Evolutionary conservation across 768 basidiomycete genomes (phyloP).

Genomic region (Serendipita sp.): DNA sequence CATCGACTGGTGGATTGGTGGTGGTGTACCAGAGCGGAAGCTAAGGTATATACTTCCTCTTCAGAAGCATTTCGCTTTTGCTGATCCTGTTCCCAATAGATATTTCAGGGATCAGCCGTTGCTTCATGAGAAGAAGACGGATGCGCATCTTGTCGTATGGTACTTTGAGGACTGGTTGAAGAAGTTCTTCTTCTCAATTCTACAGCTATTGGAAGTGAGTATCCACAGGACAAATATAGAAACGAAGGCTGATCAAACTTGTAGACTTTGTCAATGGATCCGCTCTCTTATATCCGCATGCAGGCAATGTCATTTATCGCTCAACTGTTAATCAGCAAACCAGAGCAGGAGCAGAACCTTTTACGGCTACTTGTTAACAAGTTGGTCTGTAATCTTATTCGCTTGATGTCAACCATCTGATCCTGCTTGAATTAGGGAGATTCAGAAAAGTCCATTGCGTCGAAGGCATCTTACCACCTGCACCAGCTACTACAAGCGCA

Average conservation of each 20-base stretch:
- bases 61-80: background rate
- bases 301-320: conserved; percentile 67
- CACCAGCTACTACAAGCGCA: conserved; percentile 82
- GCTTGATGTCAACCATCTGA: background rate
- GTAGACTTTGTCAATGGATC: conserved; percentile 68
- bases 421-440: conserved; percentile 48
- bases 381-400: conserved; percentile 35
- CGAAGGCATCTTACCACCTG: conserved; percentile 77
- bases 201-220: conserved; percentile 77
- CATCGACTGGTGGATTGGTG: conserved; percentile 95
- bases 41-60: conserved; percentile 42
- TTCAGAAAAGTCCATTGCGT: conserved; percentile 71
- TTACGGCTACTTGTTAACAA: conserved; percentile 88
- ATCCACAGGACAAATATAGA: background rate
- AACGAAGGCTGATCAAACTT: background rate
- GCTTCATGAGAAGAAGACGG: conserved; percentile 43
- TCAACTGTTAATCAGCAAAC: conserved; percentile 71
- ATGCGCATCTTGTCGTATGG: conserved; percentile 64
- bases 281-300: conserved; percentile 73
- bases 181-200: conserved; percentile 84
- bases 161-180: conserved; percentile 97
- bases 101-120: conserved; percentile 85
- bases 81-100: conserved; percentile 27
- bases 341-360: conserved; percentile 96
- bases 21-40: conserved; percentile 77